Base-by-base conservation (phyloP, 306 rosid genomes). In the Pachyrhizus erosus region DNA sequence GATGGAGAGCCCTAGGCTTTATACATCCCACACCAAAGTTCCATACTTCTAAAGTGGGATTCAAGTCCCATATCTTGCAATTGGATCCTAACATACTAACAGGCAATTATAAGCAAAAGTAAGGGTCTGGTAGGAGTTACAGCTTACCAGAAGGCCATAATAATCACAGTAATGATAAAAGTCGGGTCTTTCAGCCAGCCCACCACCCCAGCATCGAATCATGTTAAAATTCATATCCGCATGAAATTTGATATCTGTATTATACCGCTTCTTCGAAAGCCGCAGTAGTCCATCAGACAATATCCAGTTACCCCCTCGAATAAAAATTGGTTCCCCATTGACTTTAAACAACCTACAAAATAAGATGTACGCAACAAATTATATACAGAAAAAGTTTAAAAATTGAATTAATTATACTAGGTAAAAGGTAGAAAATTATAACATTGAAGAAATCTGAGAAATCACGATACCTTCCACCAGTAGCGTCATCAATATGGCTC, bases 191-290 rank as follows among this genome's bases (percentile, higher is more conserved):
- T 93, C 99, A 12, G 98, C 88, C 89, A 95, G 85, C 78, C 98
- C 99, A 79, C 99, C 99, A 33, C 92, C 98, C 99, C 99, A 95
- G 84, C 99, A 95, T 7, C 99, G 97, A 80, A 95, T 84, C 99
- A 95, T 95, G 90, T 95, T 95, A 71, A 95, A 88, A 88, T 95
- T 95, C 99, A 95, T 91, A 81, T 91, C 97, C 4, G 99, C 98
- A 70, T 95, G 99, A 75, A 95, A 95, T 79, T 93, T 95, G 80
- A 95, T 89, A 82, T 95, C 98, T 43, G 98, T 87, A 54, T 82
- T 82, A 82, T 95, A 95, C 73, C 99, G 96, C 86, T 91, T 87
- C 86, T 88, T 88, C 6, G 98, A 93, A 85, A 95, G 92, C 46
- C 97, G 91, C 64, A 95, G 89, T 66, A 95, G 89, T 76, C 97